These are phyloP conservation scores for Elongisporangium undulatum DNA, from an alignment of 352 stramenopile genomes.

Conservation along the genomic window DNA sequence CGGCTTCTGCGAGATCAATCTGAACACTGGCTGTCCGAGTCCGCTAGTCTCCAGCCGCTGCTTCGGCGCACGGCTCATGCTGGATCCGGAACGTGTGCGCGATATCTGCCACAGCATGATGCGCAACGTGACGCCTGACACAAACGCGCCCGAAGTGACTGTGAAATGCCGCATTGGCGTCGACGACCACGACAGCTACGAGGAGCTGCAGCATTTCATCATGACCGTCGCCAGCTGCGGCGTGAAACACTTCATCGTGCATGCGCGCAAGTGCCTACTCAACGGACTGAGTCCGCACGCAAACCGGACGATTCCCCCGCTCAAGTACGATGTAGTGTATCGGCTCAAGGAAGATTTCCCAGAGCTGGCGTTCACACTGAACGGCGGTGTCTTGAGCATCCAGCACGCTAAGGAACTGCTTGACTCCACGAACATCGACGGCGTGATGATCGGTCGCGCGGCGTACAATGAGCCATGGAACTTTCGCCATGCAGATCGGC, in stretches of 20 bases:
- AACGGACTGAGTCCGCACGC: conserved; percentile 95
- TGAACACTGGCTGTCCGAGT: conserved; percentile 96
- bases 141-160: conserved; percentile 70
- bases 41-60: conserved; percentile 70
- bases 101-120: conserved; percentile 90
- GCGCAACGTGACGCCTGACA: conserved; percentile 23
- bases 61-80: conserved; percentile 98
- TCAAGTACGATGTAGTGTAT: conserved; percentile 95
- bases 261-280: conserved; percentile 97
- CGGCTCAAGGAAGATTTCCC: conserved; percentile 95
- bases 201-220: conserved; percentile 93
- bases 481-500: conserved; percentile 78
- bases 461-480: conserved; percentile 90
- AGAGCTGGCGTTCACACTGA: conserved; percentile 96
- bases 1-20: conserved; percentile 93
- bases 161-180: conserved; percentile 99
- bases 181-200: conserved; percentile 92
- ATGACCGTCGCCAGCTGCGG: conserved; percentile 83
- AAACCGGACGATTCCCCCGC: conserved; percentile 96
- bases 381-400: conserved; percentile 95
- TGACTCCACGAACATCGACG: conserved; percentile 66
- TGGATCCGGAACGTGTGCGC: conserved; percentile 92
- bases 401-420: conserved; percentile 89
- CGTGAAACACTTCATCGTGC: conserved; percentile 96
- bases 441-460: conserved; percentile 89